phyloP scores from a whole-genome alignment of 2,329 filamentous ascomycete genomes.

The Colletotrichum plurivorum region DNA sequence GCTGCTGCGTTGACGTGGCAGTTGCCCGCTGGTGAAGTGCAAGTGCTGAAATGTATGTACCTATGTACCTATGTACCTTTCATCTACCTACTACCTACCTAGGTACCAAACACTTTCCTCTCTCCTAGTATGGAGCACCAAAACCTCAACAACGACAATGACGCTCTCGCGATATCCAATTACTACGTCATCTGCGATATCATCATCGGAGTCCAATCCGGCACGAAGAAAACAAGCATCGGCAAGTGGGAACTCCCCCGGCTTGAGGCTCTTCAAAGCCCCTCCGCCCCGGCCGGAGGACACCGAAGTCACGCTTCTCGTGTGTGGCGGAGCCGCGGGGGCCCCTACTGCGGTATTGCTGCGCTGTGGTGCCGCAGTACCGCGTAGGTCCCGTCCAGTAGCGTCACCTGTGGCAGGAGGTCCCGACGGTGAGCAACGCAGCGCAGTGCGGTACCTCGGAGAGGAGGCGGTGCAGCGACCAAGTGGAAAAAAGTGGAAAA shows the following conservation, averaged over 20 bases:
- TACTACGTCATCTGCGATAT: constrained; percentile 15
- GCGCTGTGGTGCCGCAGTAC: no score
- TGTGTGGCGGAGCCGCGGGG: constrained; percentile 32
- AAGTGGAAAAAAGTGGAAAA: constrained; percentile 32
- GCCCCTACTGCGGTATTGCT: no score
- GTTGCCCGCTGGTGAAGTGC: no score
- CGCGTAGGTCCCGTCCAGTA: neutral
- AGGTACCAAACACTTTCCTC: neutral
- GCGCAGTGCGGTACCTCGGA: neutral
- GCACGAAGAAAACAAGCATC: constrained; percentile 36
- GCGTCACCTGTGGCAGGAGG: constrained; percentile 9
- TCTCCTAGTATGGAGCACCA: neutral
- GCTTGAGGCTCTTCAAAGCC: constrained; percentile 32
- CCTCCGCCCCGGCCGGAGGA: constrained; percentile 20
- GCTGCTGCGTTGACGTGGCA: neutral
- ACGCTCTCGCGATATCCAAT: neutral
- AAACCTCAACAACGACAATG: neutral
- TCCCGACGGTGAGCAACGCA: constrained; percentile 25
- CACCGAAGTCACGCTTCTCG: constrained; percentile 8
- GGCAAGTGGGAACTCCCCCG: constrained; percentile 23
- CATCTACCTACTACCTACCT: neutral
- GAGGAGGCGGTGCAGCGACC: constrained; percentile 24
- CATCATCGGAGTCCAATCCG: constrained; percentile 25
- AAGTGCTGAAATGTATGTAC: neutral
- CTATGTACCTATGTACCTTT: neutral